Base-by-base conservation (phyloP, 2,329 filamentous ascomycete genomes). In the Sporothrix protearum region DNA sequence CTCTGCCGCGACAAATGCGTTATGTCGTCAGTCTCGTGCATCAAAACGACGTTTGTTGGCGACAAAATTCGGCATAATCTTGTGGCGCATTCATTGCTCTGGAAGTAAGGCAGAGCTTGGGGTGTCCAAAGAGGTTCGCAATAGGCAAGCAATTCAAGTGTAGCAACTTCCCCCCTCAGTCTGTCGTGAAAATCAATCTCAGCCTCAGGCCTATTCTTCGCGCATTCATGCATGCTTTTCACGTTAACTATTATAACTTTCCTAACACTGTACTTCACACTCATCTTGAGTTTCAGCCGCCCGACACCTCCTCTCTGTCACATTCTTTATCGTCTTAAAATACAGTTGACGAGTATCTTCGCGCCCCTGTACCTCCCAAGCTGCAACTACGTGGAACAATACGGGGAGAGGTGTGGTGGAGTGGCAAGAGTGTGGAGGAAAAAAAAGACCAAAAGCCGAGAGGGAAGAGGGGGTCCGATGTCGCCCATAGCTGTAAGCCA, bases 401-500 rank as follows among this genome's bases (percentile, higher is more conserved):
- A 64, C 22, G 59, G n/a, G 22, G 36, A 19, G n/a, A 19, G n/a
- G 25, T 33, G 3, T 45, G 36, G 63, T 66, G n/a, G 59, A 28
- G 59, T 64, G 59, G 45, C 33, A 36, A 36, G 33, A 36, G 33
- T 36, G 33, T 36, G 33, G 33, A 36, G 59, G 64, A 16, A 25
- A 25, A 25, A 25, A 39, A 67, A 30, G 25, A 28, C 12, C 6
- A 57, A 33, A 57, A 16, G 10, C 25, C 16, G 25, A 36, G n/a
- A 36, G 19, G 8, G 64, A 47, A 19, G 33, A 28, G 66, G 36
- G 19, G 39, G 55, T 63, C 68, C 68, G 55, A 70, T 70, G 42
- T 70, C 68, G 68, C 68, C 68, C 39, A 57, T 3, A 10, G 22
- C 14, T 69, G 42, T 64, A 45, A 45, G 53, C 66, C 66, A 68